These are phyloP conservation scores for Talaromyces sp. DNA, from an alignment of 2,329 filamentous ascomycete genomes.

Conservation along the genomic window DNA sequence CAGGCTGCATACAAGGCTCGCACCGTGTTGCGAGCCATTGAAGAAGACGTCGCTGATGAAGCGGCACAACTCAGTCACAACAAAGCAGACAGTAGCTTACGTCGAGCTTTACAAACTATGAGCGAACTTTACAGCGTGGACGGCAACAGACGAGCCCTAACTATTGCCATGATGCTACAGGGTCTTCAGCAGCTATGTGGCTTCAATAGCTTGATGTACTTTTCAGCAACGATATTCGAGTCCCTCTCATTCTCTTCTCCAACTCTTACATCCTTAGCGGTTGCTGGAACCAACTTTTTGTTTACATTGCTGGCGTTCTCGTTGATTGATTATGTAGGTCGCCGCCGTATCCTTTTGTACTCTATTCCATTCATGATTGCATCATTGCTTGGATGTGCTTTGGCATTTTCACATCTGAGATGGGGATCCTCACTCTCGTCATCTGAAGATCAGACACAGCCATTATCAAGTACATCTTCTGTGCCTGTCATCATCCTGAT, in stretches of 20 bases:
- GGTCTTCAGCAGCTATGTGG: constrained; percentile 85
- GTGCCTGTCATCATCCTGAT: constrained; percentile 61
- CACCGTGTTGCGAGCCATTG: constrained; percentile 65
- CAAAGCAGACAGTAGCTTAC: constrained; percentile 30
- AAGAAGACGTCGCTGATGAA: constrained; percentile 72
- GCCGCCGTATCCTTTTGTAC: constrained; percentile 74
- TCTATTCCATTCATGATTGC: constrained; percentile 81
- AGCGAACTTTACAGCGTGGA: constrained; percentile 39
- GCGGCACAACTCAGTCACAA: constrained; percentile 44
- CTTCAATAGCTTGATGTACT: constrained; percentile 93
- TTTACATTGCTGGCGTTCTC: constrained; percentile 74
- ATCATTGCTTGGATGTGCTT: constrained; percentile 68
- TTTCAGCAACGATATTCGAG: constrained; percentile 77
- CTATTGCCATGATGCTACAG: constrained; percentile 83
- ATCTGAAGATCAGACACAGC: constrained; percentile 23
- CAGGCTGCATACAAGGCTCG: constrained; percentile 53
- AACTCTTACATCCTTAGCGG: constrained; percentile 74
- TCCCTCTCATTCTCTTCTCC: constrained; percentile 75
- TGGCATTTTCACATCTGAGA: constrained; percentile 68
- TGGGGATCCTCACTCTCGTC: constrained; percentile 35
- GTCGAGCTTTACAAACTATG: constrained; percentile 29
- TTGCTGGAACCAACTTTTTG: constrained; percentile 79
- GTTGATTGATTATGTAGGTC: constrained; percentile 75
- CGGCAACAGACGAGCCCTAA: constrained; percentile 66
- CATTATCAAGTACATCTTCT: constrained; percentile 26